Evolutionary conservation across 352 stramenopile genomes (phyloP), one percentile per base, ranked within the genome.

Genomic region (Pythium dissotocum): DNA sequence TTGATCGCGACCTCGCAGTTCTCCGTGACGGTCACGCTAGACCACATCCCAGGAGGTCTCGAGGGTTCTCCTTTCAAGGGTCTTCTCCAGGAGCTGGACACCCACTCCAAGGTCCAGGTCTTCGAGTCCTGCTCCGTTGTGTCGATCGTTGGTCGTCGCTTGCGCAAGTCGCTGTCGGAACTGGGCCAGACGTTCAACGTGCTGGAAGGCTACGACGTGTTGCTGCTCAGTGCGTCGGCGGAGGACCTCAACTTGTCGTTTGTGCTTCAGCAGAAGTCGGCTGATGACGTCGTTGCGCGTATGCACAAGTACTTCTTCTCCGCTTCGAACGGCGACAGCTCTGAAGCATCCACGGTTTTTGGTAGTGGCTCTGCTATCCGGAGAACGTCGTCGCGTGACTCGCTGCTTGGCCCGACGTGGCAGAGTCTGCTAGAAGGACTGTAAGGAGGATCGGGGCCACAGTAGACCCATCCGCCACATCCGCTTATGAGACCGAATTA

Each of bases 191-290:
- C 93, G n/a, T 94, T 97, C 60, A 79, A 77, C n/a, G 78, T 93
- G 52, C 77, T 97, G 10, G 83, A 93, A 55, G 87, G 89, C 51
- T 93, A 91, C 70, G 87, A 95, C 36, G 84, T 96, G 32, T 66
- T 96, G 61, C 74, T 97, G 61, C 74, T 97, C 8, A 94, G 83
- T 55, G 89, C 95, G 46, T 95, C 88, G 32, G 85, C 89, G 9
- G 89, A 97, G 75, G 89, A 97, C 70, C 67, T 97, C n/a, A 97
- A 97, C 69, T 69, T 97, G 64, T 95, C 86, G 46, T 97, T 97
- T 60, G 89, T 97, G 26, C 70, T 97, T n/a, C 77, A 91, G 72
- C 80, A 94, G 58, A 80, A 84, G 55, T 75, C 88, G 46, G 85
- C 89, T 32, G 85, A 94, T 56, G 80, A 82, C 4, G 70, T 96